These are phyloP conservation scores for Cryphonectria radicalis DNA, from an alignment of 2,329 filamentous ascomycete species.

Conservation along the genomic window DNA sequence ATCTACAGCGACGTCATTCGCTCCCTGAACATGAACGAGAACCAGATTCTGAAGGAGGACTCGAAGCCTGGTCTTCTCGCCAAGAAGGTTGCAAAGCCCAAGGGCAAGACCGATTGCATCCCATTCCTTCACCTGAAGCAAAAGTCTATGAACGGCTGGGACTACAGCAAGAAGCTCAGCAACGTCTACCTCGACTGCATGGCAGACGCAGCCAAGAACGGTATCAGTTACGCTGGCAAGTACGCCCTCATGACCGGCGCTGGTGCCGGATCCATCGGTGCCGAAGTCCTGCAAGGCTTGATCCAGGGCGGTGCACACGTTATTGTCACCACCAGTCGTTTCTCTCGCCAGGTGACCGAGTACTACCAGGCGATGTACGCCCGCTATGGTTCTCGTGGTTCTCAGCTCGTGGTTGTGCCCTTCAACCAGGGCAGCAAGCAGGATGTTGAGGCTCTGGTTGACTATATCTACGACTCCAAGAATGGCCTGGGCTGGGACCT, in stretches of 20 bases:
- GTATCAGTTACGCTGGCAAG: conserved; percentile 92
- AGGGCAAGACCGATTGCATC: conserved; percentile 96
- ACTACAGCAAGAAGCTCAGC: conserved; percentile 99
- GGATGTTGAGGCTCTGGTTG: conserved; percentile 88
- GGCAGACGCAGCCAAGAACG: conserved; percentile 83
- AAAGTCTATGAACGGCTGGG: conserved; percentile 92
- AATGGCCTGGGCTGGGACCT: conserved; percentile 97
- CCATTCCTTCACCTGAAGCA: conserved; percentile 97
- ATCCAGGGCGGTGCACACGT: conserved; percentile 98
- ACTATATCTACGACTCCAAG: conserved; percentile 97
- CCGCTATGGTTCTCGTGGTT: conserved; percentile 88
- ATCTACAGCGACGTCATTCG: conserved; percentile 94
- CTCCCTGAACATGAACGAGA: conserved; percentile 96
- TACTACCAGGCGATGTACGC: conserved; percentile 99
- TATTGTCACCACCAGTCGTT: conserved; percentile 93
- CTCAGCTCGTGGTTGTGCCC: conserved; percentile 95
- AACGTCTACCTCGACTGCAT: conserved; percentile 90
- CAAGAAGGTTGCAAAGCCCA: conserved; percentile 65
- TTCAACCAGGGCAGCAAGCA: conserved; percentile 99
- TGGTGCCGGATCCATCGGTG: conserved; percentile 95
- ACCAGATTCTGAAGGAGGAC: conserved; percentile 88
- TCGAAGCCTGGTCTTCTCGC: conserved; percentile 59
- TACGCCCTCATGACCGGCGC: conserved; percentile 98
- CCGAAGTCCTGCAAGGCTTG: conserved; percentile 92
- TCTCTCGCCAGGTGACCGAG: conserved; percentile 96